Evolutionary conservation across 805 yeast species (phyloP).

Genomic region (Cyberlindnera mycetangii): DNA sequence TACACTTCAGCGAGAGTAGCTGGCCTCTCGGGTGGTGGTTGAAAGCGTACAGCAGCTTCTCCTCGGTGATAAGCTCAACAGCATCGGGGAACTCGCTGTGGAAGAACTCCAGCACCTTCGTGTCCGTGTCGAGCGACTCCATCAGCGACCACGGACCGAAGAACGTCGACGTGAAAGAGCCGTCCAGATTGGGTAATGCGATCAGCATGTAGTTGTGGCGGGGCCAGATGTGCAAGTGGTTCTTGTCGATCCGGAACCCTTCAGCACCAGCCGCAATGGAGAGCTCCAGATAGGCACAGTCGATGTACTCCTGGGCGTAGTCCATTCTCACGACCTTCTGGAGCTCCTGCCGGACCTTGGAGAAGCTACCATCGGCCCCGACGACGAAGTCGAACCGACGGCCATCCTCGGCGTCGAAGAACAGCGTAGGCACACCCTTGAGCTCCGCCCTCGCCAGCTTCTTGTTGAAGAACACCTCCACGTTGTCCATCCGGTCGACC

Average conservation of each 20-base stretch:
- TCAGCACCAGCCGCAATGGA: slow-evolving; percentile 52
- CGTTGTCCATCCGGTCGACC: slow-evolving; percentile 43
- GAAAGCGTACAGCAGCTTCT: slow-evolving; percentile 47
- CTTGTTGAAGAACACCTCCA: slow-evolving; percentile 50
- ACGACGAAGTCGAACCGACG: slow-evolving; percentile 53
- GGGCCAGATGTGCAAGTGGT: slow-evolving; percentile 93
- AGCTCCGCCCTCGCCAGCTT: slow-evolving; percentile 48
- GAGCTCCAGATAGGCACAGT: slow-evolving; percentile 79
- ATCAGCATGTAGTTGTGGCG: slow-evolving; percentile 82
- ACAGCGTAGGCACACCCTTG: slow-evolving; percentile 25
- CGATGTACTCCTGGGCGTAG: slow-evolving; percentile 72
- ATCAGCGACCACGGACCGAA: slow-evolving; percentile 77
- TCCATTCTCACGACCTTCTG: slow-evolving; percentile 69
- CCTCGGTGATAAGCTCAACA: slow-evolving; percentile 58
- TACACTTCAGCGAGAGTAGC: slow-evolving; percentile 67
- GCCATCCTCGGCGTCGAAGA: slow-evolving; percentile 18
- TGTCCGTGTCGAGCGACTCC: slow-evolving; percentile 46
- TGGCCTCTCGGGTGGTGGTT: slow-evolving; percentile 68
- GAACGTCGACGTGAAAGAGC: slow-evolving; percentile 85
- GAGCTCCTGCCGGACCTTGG: slow-evolving; percentile 66
- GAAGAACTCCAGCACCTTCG: slow-evolving; percentile 54
- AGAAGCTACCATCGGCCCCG: slow-evolving; percentile 87
- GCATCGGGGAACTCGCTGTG: slow-evolving; percentile 70
- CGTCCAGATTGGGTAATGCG: slow-evolving; percentile 81
- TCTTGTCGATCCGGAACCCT: slow-evolving; percentile 45